Evolutionary conservation across 257 asterid genomes (phyloP).

Genomic region (Solanum acaule): DNA sequence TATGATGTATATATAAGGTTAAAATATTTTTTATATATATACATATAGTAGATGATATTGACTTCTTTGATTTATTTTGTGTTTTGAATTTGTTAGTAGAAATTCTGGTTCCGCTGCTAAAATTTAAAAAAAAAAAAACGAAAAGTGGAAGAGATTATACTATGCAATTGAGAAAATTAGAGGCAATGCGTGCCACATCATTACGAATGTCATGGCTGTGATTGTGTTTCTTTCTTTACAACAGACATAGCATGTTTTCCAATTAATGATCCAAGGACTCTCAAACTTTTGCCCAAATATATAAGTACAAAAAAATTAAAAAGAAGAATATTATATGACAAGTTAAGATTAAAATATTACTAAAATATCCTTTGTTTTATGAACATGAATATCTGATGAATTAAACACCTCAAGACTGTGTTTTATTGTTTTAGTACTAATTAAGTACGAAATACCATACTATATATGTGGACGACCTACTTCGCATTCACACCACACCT

Average conservation of each 20-base stretch:
- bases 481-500: background rate
- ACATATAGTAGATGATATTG: background rate
- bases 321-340: background rate
- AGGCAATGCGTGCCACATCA: background rate
- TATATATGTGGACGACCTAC: background rate
- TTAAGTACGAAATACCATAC: background rate
- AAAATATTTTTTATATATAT: background rate
- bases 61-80: background rate
- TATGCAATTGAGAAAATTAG: background rate
- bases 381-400: background rate
- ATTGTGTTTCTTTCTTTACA: slow-evolving; percentile 1
- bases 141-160: background rate
- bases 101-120: background rate
- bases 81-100: background rate
- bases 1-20: rapidly evolving
- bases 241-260: background rate
- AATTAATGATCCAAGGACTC: background rate
- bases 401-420: slow-evolving; percentile 11
- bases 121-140: too few species aligned
- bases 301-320: background rate
- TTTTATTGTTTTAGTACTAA: background rate
- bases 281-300: background rate
- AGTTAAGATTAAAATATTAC: background rate
- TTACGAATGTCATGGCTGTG: slow-evolving; percentile 4
- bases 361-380: background rate